A percentile compares a stretch with the other conserved stretches of the same genome.
These are phyloP conservation scores for Angophora floribunda DNA, from an alignment of 345 rosid genomes.

Conservation along the genomic window DNA sequence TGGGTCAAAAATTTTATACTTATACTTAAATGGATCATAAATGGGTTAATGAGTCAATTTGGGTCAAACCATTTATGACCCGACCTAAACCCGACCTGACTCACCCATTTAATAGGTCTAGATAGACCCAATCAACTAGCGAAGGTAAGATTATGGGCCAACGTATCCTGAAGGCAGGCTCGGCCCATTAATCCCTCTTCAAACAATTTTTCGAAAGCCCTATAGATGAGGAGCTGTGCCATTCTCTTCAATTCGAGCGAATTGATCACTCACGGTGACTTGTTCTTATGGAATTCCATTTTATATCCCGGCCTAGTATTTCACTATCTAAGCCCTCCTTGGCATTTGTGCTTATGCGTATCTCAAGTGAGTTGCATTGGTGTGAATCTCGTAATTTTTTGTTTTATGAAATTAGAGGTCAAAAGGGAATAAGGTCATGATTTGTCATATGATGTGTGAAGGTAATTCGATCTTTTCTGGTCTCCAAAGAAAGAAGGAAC, in stretches of 20 bases:
- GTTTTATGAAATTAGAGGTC: neutral
- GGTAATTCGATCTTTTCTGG: fast-evolving
- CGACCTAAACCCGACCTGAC: too few species aligned
- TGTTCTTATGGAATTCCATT: neutral
- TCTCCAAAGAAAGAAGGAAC: neutral
- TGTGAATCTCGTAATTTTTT: neutral
- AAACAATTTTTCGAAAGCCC: too few species aligned
- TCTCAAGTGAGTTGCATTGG: neutral
- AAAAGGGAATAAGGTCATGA: neutral
- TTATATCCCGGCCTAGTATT: neutral
- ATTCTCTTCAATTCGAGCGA: neutral
- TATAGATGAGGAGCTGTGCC: too few species aligned
- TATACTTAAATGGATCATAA: too few species aligned
- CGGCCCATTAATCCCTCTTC: neutral
- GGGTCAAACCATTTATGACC: too few species aligned
- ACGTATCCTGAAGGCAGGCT: neutral
- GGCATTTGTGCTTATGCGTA: fast-evolving
- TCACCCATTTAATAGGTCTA: too few species aligned
- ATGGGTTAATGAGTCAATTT: too few species aligned
- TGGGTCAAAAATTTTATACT: too few species aligned
- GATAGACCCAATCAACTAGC: neutral
- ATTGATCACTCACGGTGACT: fast-evolving
- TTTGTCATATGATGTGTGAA: neutral
- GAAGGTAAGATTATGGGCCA: neutral
- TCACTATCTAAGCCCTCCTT: neutral